These are phyloP conservation scores for Cucumis sativus DNA, from an alignment of 306 rosid species.

Conservation along the genomic window DNA sequence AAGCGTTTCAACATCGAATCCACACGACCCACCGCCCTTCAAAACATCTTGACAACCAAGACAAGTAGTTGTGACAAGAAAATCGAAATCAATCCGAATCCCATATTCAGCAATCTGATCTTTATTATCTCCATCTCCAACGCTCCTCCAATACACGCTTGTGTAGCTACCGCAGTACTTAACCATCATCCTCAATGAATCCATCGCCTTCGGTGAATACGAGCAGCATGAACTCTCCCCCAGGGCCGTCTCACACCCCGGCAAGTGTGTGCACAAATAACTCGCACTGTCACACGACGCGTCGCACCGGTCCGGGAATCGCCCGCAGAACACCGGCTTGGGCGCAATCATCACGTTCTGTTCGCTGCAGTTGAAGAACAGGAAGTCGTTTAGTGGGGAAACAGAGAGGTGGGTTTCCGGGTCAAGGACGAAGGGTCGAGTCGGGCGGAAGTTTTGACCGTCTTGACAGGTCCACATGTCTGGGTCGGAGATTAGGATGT, in stretches of 20 bases:
- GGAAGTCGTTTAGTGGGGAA: constrained; percentile 65
- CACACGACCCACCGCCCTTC: constrained; percentile 85
- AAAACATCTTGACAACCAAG: constrained; percentile 69
- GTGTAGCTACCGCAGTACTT: constrained; percentile 67
- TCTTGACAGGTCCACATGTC: constrained; percentile 85
- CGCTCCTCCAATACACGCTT: constrained; percentile 79
- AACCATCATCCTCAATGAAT: constrained; percentile 65
- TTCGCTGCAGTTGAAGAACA: constrained; percentile 83
- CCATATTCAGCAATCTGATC: constrained; percentile 93
- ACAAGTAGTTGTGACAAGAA: constrained; percentile 64
- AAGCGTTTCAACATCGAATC: constrained; percentile 41
- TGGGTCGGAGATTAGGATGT: constrained; percentile 61
- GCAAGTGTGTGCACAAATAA: constrained; percentile 75
- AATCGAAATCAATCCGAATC: constrained; percentile 62
- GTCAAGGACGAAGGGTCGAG: constrained; percentile 70
- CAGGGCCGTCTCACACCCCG: constrained; percentile 44
- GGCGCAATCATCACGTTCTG: constrained; percentile 59
- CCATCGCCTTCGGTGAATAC: constrained; percentile 68
- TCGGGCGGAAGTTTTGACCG: constrained; percentile 46
- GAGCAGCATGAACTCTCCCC: constrained; percentile 61
- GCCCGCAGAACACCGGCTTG: constrained; percentile 73
- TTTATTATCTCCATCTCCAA: constrained; percentile 43
- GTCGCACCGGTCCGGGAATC: constrained; percentile 64
- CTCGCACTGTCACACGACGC: constrained; percentile 86
- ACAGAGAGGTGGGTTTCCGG: constrained; percentile 54